These are phyloP conservation scores for Corchorus olitorius DNA, from an alignment of 345 rosid genomes.

Conservation along the genomic window DNA sequence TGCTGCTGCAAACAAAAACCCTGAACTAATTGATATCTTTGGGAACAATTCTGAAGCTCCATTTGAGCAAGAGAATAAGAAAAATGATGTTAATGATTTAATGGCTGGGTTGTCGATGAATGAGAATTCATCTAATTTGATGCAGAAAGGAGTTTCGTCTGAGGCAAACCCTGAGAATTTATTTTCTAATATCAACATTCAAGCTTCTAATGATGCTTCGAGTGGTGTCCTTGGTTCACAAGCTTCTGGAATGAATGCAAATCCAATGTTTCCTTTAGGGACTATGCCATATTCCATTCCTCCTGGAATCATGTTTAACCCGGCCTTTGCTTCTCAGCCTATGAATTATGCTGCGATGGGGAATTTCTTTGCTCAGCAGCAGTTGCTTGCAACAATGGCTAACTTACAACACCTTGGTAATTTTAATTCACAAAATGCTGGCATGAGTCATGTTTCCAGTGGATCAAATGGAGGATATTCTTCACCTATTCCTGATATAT, in stretches of 20 bases:
- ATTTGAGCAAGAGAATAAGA: conserved; percentile 41
- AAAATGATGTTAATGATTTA: conserved; percentile 52
- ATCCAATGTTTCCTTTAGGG: conserved; percentile 52
- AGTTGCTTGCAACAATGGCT: conserved; percentile 71
- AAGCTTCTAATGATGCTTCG: conserved; percentile 46
- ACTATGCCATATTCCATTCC: conserved; percentile 57
- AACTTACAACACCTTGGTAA: conserved; percentile 72
- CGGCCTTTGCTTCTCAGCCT: conserved; percentile 64
- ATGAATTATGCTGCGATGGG: conserved; percentile 71
- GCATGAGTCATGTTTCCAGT: conserved; percentile 34
- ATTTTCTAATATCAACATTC: conserved; percentile 46
- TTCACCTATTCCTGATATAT: conserved; percentile 78
- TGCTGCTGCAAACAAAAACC: conserved; percentile 24
- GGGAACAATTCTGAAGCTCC: conserved; percentile 43
- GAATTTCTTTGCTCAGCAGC: conserved; percentile 74
- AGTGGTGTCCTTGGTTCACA: conserved; percentile 55
- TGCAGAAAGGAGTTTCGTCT: conserved; percentile 45
- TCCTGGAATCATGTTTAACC: conserved; percentile 69
- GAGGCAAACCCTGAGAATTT: conserved; percentile 42
- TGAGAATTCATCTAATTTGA: conserved; percentile 40
- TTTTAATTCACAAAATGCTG: conserved; percentile 53
- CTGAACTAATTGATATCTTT: conserved; percentile 69
- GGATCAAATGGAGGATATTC: conserved; percentile 47
- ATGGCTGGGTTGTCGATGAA: conserved; percentile 70
- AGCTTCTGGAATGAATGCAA: conserved; percentile 44